Base-by-base conservation (phyloP, 805 yeast species). In the Blastobotrys terrestris region DNA sequence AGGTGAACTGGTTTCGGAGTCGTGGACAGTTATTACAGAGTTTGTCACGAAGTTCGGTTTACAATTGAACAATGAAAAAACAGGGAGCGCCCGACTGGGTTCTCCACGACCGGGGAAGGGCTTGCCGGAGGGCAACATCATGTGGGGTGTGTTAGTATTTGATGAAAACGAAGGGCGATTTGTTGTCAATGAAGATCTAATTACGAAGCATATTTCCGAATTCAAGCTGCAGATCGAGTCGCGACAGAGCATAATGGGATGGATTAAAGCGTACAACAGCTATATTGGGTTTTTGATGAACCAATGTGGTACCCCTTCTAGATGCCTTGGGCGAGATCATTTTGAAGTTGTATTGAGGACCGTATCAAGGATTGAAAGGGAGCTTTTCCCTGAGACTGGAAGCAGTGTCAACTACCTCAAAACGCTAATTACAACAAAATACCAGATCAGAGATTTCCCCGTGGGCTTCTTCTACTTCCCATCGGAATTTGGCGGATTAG, bases 211-310 rank as follows among this genome's bases (percentile, higher is more conserved):
- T 14, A 31, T 45, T 14, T 39, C 13, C 4, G 48, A 45, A 16
- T 16, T 45, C 21, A 15, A 16, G 14, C 48, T 11, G 2, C 48
- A 45, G 19, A 4, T 45, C n/a, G 19, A 16, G 3, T 21, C 39
- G 3, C 31, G 48, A 11, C n/a, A 16, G 14, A 45, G 48, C 19
- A 15, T 45, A 18, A 6, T 45, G 2, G 35, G 39, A 3, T 45
- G 48, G 48, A 45, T 45, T 18, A 21, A 16, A 4, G 48, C 48
- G 15, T 45, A 35, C 39, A 45, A 45, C 40, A 26, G 39, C 14
- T 45, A 45, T 31, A 22, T 45, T 18, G 48, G 39, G 14, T 45
- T 45, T 22, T 45, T 45, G 16, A 13, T 16, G 16, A 22, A 15
- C 3, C 26, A 45, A 3, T 45, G 16, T 22, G 48, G 48, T 14